phyloP scores from a whole-genome alignment of 164 flowering plant genomes.

The Vitis cinerea region DNA sequence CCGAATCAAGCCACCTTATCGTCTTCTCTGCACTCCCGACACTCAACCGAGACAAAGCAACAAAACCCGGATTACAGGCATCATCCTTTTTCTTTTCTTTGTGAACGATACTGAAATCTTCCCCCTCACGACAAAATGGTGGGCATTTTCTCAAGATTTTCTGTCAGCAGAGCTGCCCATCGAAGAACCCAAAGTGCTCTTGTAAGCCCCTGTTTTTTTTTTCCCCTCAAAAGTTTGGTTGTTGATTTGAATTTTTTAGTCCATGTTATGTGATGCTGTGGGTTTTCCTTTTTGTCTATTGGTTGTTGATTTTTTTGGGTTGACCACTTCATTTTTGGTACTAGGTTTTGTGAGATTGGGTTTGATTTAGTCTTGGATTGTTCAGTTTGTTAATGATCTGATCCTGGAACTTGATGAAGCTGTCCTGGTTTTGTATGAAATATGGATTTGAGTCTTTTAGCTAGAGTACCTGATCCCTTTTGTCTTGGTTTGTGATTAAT shows the following conservation, averaged over 20 bases:
- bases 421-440: background rate
- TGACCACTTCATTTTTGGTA: background rate
- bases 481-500: background rate
- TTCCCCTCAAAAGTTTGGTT: background rate
- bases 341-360: background rate
- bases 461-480: background rate
- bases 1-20: no score
- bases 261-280: background rate
- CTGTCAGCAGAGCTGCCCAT: slow-evolving; percentile 52
- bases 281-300: background rate
- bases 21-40: no score
- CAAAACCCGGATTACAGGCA: no score
- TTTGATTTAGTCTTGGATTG: slow-evolving; percentile 10
- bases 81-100: no score
- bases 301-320: background rate
- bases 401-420: background rate
- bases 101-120: background rate
- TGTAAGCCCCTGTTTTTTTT: slow-evolving; percentile 32
- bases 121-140: slow-evolving; percentile 41
- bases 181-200: slow-evolving; percentile 77
- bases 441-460: no score
- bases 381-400: slow-evolving; percentile 1
- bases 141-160: slow-evolving; percentile 80
- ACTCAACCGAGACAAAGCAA: no score
- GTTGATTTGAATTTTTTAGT: background rate